A percentile compares a stretch with the other conserved stretches of the same genome.
Evolutionary conservation across 352 stramenopile species (phyloP).

Genomic region (Pythium biforme): DNA sequence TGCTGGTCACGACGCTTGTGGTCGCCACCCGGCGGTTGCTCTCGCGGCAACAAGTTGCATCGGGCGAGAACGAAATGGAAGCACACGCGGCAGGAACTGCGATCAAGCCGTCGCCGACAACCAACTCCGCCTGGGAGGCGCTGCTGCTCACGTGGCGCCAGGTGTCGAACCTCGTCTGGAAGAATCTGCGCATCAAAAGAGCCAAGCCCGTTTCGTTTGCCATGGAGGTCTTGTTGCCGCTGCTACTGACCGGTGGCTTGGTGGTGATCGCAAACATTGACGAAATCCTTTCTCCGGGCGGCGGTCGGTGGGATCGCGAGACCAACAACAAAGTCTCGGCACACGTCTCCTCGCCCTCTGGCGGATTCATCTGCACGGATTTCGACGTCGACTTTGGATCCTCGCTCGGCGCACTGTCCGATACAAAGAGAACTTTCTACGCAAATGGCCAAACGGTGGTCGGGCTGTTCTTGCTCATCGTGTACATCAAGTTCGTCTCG

Average conservation of each 20-base stretch:
- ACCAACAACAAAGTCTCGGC: conserved; percentile 5
- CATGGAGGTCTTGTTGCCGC: conserved; percentile 58
- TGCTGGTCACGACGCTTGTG: conserved; percentile 26
- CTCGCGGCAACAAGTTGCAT: background rate
- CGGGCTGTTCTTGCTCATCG: conserved; percentile 79
- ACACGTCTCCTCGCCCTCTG: background rate
- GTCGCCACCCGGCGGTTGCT: conserved; percentile 24
- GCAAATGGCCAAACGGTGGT: conserved; percentile 41
- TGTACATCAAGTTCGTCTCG: conserved; percentile 90
- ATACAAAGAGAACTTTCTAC: conserved; percentile 63
- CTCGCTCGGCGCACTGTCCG: conserved; percentile 37
- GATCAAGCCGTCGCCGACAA: background rate
- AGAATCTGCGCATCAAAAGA: conserved; percentile 58
- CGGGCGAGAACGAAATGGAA: conserved; percentile 1
- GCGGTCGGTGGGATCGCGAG: conserved; percentile 24
- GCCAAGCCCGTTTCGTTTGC: conserved; percentile 47
- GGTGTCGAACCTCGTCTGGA: conserved; percentile 68
- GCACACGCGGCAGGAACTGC: background rate
- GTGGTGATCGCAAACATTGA: conserved; percentile 68
- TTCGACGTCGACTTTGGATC: conserved; percentile 28
- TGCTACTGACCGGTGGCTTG: conserved; percentile 47
- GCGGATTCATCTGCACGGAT: conserved; percentile 36
- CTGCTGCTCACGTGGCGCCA: conserved; percentile 39
- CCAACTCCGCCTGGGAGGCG: conserved; percentile 32
- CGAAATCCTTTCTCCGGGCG: conserved; percentile 27